A percentile compares a stretch with the other conserved stretches of the same genome.
Evolutionary conservation across 768 basidiomycete species (phyloP).

Genomic region (Hirschioporus abietinus): DNA sequence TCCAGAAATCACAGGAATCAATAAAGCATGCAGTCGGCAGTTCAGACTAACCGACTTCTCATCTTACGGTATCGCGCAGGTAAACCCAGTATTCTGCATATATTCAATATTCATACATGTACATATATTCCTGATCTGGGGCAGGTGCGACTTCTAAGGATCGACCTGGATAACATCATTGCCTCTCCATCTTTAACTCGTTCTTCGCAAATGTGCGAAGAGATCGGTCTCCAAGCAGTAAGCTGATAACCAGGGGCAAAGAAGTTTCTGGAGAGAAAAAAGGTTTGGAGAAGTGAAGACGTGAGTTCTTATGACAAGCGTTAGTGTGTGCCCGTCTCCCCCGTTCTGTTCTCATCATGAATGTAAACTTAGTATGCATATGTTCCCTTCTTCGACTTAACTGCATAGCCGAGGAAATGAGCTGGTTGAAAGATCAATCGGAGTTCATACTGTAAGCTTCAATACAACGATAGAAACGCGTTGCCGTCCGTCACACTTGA

Average conservation of each 20-base stretch:
- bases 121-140: too few species aligned
- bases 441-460: neutral
- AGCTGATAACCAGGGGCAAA: too few species aligned
- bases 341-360: neutral
- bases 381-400: neutral
- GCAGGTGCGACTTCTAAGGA: too few species aligned
- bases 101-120: neutral
- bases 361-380: neutral
- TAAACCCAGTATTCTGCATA: neutral
- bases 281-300: neutral
- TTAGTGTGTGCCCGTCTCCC: neutral
- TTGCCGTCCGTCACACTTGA: neutral
- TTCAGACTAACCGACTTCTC: neutral
- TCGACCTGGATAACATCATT: too few species aligned
- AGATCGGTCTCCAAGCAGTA: too few species aligned
- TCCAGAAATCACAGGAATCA: too few species aligned
- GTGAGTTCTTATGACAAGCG: neutral
- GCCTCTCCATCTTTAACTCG: too few species aligned
- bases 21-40: neutral
- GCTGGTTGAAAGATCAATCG: neutral
- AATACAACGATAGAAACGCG: neutral
- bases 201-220: too few species aligned
- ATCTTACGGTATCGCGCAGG: neutral
- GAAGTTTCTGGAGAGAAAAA: neutral
- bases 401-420: neutral